Percentiles rank a stretch among this genome's conserved stretches.
Evolutionary conservation across 2,329 filamentous ascomycete genomes (phyloP).

Genomic region (Ascochyta lentis): DNA sequence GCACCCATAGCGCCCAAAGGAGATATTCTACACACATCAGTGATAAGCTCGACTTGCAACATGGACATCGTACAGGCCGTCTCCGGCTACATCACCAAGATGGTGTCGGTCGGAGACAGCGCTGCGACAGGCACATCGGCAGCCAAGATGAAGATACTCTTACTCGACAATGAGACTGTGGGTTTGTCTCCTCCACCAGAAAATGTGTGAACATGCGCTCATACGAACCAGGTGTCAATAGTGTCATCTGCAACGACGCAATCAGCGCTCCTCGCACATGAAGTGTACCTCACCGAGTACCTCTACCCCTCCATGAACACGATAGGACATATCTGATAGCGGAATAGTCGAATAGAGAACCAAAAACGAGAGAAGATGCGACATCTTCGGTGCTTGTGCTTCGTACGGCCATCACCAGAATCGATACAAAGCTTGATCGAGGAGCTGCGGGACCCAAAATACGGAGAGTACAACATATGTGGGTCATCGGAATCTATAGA

Average conservation of each 20-base stretch:
- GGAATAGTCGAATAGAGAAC: slow-evolving; percentile 77
- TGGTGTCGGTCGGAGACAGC: slow-evolving; percentile 84
- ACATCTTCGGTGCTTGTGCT: slow-evolving; percentile 90
- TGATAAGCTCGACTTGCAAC: slow-evolving; percentile 6
- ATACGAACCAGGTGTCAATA: slow-evolving; percentile 71
- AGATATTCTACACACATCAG: neutral
- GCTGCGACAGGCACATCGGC: slow-evolving; percentile 70
- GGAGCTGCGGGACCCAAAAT: slow-evolving; percentile 93
- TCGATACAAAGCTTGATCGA: slow-evolving; percentile 95
- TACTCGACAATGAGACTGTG: slow-evolving; percentile 91
- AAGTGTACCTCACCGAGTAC: slow-evolving; percentile 93
- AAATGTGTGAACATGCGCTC: slow-evolving; percentile 15
- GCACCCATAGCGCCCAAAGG: neutral
- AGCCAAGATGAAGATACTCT: slow-evolving; percentile 96
- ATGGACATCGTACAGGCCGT: slow-evolving; percentile 97
- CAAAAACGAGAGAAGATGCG: slow-evolving; percentile 94
- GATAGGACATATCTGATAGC: slow-evolving; percentile 28
- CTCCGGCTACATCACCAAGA: slow-evolving; percentile 94
- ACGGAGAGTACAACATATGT: slow-evolving; percentile 94
- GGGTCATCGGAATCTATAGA: slow-evolving; percentile 21
- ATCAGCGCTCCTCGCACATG: slow-evolving; percentile 91
- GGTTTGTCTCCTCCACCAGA: slow-evolving; percentile 54
- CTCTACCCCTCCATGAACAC: slow-evolving; percentile 11
- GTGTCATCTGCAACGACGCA: slow-evolving; percentile 96
- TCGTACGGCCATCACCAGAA: slow-evolving; percentile 88